Evolutionary conservation across 192 early-diverging fungal genomes (phyloP), one percentile per base, ranked within the genome.

Genomic region (Coemansia sp.): DNA sequence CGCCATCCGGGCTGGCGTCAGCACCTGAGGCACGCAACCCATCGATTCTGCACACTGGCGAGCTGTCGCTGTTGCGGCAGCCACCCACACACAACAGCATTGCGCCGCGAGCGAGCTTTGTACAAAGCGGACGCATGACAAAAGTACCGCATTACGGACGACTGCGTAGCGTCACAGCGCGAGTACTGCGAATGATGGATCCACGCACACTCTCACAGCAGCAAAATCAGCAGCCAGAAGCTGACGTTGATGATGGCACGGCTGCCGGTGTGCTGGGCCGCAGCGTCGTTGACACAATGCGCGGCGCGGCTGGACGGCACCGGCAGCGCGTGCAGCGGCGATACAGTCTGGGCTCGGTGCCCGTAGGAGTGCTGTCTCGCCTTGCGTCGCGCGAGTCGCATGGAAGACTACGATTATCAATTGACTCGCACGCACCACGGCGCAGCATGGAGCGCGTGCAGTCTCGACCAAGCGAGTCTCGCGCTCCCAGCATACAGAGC

Each of bases 91-190:
- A 59, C 45, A 43, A 25, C 3, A 48, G 49, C 1, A 21, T 50
- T 11, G 50, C 51, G 1, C 48, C 53, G 9, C 35, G 53, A 9
- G 62, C 66, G 14, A 61, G 52, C 26, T 47, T 55, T 49, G 71
- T 71, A 26, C 68, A 74, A 56, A 67, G 72, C 62, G 72, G 77
- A 5, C 56, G 61, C 4, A 80, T 80, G 77, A 80, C 77, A n/a
- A 82, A 82, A 25, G 58, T 82, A 23, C 63, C 79, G 51, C 79
- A 82, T 62, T 82, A 82, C 57, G 79, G 79, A 3, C 79, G 79
- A 2, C 23, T 82, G 63, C 79, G 79, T n/a, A 82, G 73, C 47
- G 74, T 73, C 3, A 72, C 74, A 1, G 74, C 79, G 1, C 79
- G 79, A 0, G 74, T 72, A 2, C 52, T 82, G 60, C 79, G 79